Base-by-base conservation (phyloP, 2,329 filamentous ascomycete species). In the Gliomastix tumulicola region DNA sequence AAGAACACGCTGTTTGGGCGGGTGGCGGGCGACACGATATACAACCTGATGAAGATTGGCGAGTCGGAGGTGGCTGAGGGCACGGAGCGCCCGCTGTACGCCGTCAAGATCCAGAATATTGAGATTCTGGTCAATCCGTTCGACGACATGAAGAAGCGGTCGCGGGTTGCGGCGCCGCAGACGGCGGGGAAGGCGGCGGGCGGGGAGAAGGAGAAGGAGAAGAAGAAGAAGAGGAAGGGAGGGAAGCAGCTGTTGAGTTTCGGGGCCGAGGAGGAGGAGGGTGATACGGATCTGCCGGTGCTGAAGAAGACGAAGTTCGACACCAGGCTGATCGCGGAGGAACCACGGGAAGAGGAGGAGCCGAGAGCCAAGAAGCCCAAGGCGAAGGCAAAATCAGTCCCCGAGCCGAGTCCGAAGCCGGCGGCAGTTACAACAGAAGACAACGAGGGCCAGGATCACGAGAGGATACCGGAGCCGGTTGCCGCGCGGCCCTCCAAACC, bases 1-100 rank as follows among this genome's bases (percentile, higher is more conserved):
- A 87, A 86, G 62, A 96, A 96, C 59, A 97, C 92, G 1, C 66
- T 97, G 57, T 97, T 98, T 66, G 92, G 92, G 15, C 74, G 92
- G 39, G 76, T 98, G 31, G 88, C 85, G 23, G 92, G 90, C 20
- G 88, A 97, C 46, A 96, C 90, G 13, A 92, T 98, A 38, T 98
- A 94, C 65, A 97, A 96, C 57, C 60, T 98, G 52, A 81, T 89
- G 53, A 94, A 89, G 62, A 95, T 97, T 71, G 88, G 84, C 16
- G 89, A 97, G 55, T 78, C 77, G 1, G 92, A 97, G 54, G 66
- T 94, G 15, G 76, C 82, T 19, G 82, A 87, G 37, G 82, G 80
- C 13, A 81, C 76, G 7, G 90, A 97, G 44, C 74, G 88, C 42
- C 90, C 90, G 3, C 62, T 94, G 34, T 98, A 95, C 57, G 83